A percentile compares a stretch with the other conserved stretches of the same genome.
These are phyloP conservation scores for Pythium plurisporium DNA, from an alignment of 352 stramenopile genomes.

Conservation along the genomic window DNA sequence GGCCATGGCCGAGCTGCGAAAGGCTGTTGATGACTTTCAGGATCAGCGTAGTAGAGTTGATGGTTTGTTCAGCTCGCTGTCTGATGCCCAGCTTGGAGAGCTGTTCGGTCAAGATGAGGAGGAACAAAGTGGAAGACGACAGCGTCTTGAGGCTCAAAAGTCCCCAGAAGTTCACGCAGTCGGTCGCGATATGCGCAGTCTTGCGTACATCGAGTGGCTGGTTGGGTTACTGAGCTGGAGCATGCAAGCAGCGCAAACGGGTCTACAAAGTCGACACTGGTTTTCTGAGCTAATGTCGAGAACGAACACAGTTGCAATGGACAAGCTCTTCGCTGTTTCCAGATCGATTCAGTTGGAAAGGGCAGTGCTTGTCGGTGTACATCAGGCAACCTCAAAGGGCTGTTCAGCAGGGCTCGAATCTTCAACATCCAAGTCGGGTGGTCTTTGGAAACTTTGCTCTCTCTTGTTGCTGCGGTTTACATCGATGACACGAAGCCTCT, in stretches of 20 bases:
- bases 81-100: constrained; percentile 50
- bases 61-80: constrained; percentile 54
- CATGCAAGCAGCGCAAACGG: constrained; percentile 62
- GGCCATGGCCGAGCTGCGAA: constrained; percentile 58
- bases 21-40: constrained; percentile 47
- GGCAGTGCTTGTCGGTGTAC: constrained; percentile 47
- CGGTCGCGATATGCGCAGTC: constrained; percentile 59
- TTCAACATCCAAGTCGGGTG: constrained; percentile 14
- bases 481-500: constrained; percentile 57
- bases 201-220: constrained; percentile 78
- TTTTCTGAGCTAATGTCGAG: constrained; percentile 68
- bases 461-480: constrained; percentile 76
- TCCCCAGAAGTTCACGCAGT: constrained; percentile 35
- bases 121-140: not conserved
- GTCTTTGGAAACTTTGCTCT: constrained; percentile 80
- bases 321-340: constrained; percentile 67
- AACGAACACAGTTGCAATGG: constrained; percentile 48
- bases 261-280: constrained; percentile 71
- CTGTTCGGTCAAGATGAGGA: constrained; percentile 27
- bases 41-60: constrained; percentile 38
- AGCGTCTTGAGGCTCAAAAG: constrained; percentile 6
- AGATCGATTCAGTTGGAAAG: constrained; percentile 72
- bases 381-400: constrained; percentile 29
- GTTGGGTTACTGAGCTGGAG: constrained; percentile 73
- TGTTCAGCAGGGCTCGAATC: not conserved